Evolutionary conservation across 73 alveolate genomes (phyloP), one percentile per base, ranked within the genome.

Genomic region (Tetrahymena thermophila): DNA sequence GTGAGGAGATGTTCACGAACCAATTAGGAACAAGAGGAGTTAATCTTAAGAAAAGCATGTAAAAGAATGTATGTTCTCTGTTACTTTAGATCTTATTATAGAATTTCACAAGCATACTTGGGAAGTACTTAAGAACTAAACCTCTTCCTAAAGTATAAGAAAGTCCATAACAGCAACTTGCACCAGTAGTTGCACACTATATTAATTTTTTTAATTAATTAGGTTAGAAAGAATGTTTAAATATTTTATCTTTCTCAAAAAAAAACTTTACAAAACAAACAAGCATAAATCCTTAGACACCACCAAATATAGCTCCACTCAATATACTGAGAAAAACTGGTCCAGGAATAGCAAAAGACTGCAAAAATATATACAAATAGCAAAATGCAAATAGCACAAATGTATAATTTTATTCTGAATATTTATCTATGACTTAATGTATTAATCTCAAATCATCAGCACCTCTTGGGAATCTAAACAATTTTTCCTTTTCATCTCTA

Each of bases 271-370:
- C 94, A 42, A 95, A 94, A 93, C 98, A 96, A 31, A 98, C 99
- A 25, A 97, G 44, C 43, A 94, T 15, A 71, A 97, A 96, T 71
- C 98, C 99, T 25, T 83, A 37, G 43, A 96, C 95, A 10, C 96
- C 96, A 19, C 99, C 99, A 96, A 97, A 98, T 9, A 98, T 94
- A 17, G 98, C 97, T 23, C 99, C 99, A 5, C 99, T 95, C 31
- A 98, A 94, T 56, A 98, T 95, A 93, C 99, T 97, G 93, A 98
- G 93, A 93, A 98, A 96, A 38, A 98, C 96, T 35, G 99, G 99
- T 1, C 99, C 99, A 23, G 99, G 99, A 35, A 98, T 98, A 7
- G 99, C 99, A 94, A 98, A 98, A n/a, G 98, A 96, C 83, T 98
- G 96, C 85, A 98, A 93, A 83, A 98, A 94, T 28, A 98, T 94